Evolutionary conservation across 352 stramenopile species (phyloP).

Genomic region (Globisporangium camurandrum): DNA sequence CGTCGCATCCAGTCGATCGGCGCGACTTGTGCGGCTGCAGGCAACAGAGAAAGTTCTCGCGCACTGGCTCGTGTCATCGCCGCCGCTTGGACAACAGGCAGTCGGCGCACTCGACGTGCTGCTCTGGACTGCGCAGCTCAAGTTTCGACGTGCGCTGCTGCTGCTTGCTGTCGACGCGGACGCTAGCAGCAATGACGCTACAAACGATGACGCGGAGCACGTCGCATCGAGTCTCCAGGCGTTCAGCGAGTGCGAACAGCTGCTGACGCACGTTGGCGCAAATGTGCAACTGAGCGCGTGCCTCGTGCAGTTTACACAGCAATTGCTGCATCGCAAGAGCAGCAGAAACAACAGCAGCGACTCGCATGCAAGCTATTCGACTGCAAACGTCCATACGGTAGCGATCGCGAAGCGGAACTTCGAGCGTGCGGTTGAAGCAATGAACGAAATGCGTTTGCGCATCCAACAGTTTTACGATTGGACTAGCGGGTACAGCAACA

Average conservation of each 20-base stretch:
- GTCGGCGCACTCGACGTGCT: conserved; percentile 15
- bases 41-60: conserved; percentile 16
- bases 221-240: background rate
- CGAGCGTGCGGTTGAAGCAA: background rate
- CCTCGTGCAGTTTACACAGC: conserved; percentile 2
- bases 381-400: background rate
- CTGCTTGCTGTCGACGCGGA: conserved; percentile 7
- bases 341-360: too few species aligned
- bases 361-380: too few species aligned
- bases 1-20: conserved; percentile 6
- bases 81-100: background rate
- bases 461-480: conserved; percentile 1
- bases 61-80: conserved; percentile 6
- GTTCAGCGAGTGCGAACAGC: conserved; percentile 12
- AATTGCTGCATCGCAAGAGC: conserved; percentile 1
- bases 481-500: background rate
- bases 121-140: conserved; percentile 21
- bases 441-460: background rate
- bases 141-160: conserved; percentile 22
- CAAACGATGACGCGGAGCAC: background rate
- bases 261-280: conserved; percentile 7
- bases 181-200: too few species aligned
- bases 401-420: conserved; percentile 2
- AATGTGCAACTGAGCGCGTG: conserved; percentile 3
- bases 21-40: conserved; percentile 9